These are phyloP conservation scores for Tricholoma hemisulphureum DNA, from an alignment of 768 basidiomycete genomes.

Conservation along the genomic window DNA sequence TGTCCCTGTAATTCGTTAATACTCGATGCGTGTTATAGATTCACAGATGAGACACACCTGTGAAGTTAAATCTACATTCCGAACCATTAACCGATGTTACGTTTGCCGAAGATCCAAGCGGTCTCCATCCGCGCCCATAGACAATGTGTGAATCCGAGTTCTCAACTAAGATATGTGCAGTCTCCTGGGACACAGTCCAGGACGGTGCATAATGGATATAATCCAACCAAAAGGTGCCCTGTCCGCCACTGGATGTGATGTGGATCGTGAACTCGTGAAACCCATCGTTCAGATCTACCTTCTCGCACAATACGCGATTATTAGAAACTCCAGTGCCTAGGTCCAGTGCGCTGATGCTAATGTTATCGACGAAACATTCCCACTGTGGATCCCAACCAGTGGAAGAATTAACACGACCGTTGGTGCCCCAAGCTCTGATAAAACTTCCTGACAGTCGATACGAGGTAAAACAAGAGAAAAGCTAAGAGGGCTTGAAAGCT, in stretches of 20 bases:
- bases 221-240: conserved; percentile 26
- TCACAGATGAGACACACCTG: conserved; percentile 13
- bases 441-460: conserved; percentile 5
- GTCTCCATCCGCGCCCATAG: conserved; percentile 22
- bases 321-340: conserved; percentile 8
- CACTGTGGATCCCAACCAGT: conserved; percentile 15
- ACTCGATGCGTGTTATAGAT: not conserved
- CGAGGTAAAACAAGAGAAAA: not conserved
- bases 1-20: conserved; percentile 21
- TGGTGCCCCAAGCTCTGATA: conserved; percentile 20
- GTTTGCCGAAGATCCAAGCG: conserved; percentile 17
- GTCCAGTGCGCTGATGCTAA: not conserved
- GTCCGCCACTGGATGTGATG: not conserved
- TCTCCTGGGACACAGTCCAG: conserved; percentile 13
- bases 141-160: conserved; percentile 19
- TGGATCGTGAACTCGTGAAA: conserved; percentile 22
- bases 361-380: conserved; percentile 26
- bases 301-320: conserved; percentile 19
- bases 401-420: conserved; percentile 7
- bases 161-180: conserved; percentile 17
- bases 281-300: conserved; percentile 15
- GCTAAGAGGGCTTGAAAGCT: not conserved
- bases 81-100: conserved; percentile 14
- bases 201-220: conserved; percentile 28
- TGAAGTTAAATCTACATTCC: conserved; percentile 20